Conservation (phyloP, 345 rosid species). For the Laguncularia racemosa region DNA sequence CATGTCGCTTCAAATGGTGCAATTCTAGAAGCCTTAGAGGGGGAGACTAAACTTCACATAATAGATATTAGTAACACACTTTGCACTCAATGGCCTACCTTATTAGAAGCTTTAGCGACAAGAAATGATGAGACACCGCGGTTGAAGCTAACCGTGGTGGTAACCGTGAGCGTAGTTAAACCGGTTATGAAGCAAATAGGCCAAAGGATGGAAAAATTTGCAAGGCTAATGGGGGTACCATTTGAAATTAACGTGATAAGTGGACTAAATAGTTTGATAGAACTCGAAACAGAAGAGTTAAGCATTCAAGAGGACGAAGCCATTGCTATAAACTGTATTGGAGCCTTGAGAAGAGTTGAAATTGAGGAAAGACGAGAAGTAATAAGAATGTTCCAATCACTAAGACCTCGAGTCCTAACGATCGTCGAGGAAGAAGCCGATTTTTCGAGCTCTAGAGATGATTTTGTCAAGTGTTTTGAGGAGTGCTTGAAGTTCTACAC, state of each 20-base stretch:
- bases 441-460: slow-evolving; percentile 37
- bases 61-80: slow-evolving; percentile 71
- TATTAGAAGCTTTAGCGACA: slow-evolving; percentile 62
- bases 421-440: slow-evolving; percentile 78
- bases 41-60: slow-evolving; percentile 57
- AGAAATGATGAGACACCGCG: slow-evolving; percentile 60
- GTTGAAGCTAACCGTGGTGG: slow-evolving; percentile 65
- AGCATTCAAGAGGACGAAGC: slow-evolving; percentile 53
- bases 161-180: slow-evolving; percentile 31
- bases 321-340: slow-evolving; percentile 51
- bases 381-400: slow-evolving; percentile 35
- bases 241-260: slow-evolving; percentile 50
- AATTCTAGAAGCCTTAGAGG: slow-evolving; percentile 62
- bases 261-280: slow-evolving; percentile 28
- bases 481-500: slow-evolving; percentile 65
- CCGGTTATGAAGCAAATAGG: slow-evolving; percentile 62
- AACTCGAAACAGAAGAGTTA: slow-evolving; percentile 41
- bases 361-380: slow-evolving; percentile 31
- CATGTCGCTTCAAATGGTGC: slow-evolving; percentile 81
- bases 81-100: slow-evolving; percentile 87
- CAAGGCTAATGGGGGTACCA: slow-evolving; percentile 78
- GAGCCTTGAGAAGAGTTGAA: slow-evolving; percentile 38
- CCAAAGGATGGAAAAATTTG: slow-evolving; percentile 75
- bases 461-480: slow-evolving; percentile 57
- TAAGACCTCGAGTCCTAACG: slow-evolving; percentile 44